Percentiles rank a stretch among this genome's conserved stretches.
These are phyloP conservation scores for Pseudogymnoascus pannorum DNA, from an alignment of 2,329 filamentous ascomycete genomes.

Conservation along the genomic window DNA sequence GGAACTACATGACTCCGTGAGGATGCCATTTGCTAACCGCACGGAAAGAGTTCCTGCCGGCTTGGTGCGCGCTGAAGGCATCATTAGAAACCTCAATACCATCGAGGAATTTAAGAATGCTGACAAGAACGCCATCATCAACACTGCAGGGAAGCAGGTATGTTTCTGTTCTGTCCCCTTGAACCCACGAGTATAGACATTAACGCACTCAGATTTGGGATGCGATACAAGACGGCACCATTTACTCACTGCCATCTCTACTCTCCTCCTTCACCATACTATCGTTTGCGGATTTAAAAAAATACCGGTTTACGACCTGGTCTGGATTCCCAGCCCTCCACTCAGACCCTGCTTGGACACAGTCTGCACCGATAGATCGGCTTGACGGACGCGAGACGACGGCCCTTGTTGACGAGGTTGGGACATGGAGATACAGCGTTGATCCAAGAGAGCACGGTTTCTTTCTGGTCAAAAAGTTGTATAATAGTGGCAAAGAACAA, in stretches of 20 bases:
- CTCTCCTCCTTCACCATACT: slow-evolving; percentile 83
- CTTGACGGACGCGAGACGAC: slow-evolving; percentile 66
- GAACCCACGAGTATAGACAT: slow-evolving; percentile 14
- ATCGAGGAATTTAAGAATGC: slow-evolving; percentile 84
- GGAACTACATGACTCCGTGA: slow-evolving; percentile 2
- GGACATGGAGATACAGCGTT: slow-evolving; percentile 78
- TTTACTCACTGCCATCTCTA: slow-evolving; percentile 89
- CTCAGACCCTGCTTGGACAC: slow-evolving; percentile 76
- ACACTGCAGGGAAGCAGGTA: slow-evolving; percentile 72
- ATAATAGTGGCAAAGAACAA: slow-evolving; percentile 21
- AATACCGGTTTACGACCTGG: slow-evolving; percentile 97
- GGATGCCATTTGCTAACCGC: slow-evolving; percentile 17
- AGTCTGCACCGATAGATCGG: slow-evolving; percentile 41
- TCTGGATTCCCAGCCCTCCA: slow-evolving; percentile 93
- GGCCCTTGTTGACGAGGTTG: slow-evolving; percentile 70
- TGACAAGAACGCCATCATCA: slow-evolving; percentile 71
- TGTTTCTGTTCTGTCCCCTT: slow-evolving; percentile 23
- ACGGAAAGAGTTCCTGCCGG: slow-evolving; percentile 54
- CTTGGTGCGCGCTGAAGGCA: slow-evolving; percentile 78
- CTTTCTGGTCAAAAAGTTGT: slow-evolving; percentile 80
- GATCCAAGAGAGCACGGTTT: slow-evolving; percentile 87
- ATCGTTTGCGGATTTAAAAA: slow-evolving; percentile 93
- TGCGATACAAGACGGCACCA: slow-evolving; percentile 90
- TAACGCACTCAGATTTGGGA: slow-evolving; percentile 73
- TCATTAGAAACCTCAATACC: slow-evolving; percentile 94